phyloP scores from a whole-genome alignment of 164 flowering plant genomes.

The Litsea cubeba region DNA sequence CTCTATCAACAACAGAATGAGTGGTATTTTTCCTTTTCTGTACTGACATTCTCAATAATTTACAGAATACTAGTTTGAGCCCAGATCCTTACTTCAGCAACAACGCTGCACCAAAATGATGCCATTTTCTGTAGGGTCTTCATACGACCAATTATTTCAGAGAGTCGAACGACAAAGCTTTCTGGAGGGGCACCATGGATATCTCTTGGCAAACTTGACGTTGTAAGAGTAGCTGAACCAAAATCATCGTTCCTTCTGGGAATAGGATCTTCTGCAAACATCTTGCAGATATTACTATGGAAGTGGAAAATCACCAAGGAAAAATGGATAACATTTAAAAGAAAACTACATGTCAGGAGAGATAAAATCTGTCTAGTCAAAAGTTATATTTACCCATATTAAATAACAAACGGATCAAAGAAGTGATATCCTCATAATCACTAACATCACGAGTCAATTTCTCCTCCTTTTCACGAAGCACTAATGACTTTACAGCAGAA shows the following conservation, averaged over 20 bases:
- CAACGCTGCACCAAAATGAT: constrained; percentile 67
- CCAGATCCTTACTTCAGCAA: constrained; percentile 63
- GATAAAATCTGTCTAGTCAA: constrained; percentile 5
- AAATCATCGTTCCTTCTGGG: constrained; percentile 35
- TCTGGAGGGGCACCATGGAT: constrained; percentile 83
- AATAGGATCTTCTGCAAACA: constrained; percentile 71
- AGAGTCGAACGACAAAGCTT: constrained; percentile 65
- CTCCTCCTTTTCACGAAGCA: constrained; percentile 85
- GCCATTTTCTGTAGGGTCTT: constrained; percentile 67
- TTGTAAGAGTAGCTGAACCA: constrained; percentile 23
- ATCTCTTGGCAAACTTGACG: constrained; percentile 55
- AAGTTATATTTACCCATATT: constrained; percentile 54
- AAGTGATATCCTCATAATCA: constrained; percentile 47
- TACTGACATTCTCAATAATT: background rate
- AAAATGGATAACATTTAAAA: constrained; percentile 18
- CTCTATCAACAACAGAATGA: background rate
- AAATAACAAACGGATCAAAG: constrained; percentile 44
- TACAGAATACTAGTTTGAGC: background rate
- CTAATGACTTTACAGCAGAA: constrained; percentile 77
- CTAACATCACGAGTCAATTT: constrained; percentile 42
- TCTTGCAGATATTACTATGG: constrained; percentile 74
- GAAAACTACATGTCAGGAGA: constrained; percentile 9
- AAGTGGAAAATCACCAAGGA: constrained; percentile 58
- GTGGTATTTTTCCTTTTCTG: background rate
- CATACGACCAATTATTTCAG: constrained; percentile 80